Base-by-base conservation (phyloP, 2,329 filamentous ascomycete species). In the Aspergillus aculeatus region DNA sequence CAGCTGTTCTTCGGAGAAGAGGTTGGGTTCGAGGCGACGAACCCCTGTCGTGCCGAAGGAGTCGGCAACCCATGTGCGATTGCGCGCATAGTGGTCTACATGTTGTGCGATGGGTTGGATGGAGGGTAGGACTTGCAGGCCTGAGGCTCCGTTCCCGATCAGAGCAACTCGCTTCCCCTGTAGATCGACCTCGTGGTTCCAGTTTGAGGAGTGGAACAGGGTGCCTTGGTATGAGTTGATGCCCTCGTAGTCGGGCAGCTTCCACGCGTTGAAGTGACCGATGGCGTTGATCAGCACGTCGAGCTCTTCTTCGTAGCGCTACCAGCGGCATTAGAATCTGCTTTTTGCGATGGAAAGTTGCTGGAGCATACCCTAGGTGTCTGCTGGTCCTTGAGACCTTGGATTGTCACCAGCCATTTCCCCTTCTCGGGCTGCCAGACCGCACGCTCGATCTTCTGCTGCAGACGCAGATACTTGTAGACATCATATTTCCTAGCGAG, bases 231-330 rank as follows among this genome's bases (percentile, higher is more conserved):
- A 88, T 1, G 83, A 75, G 0, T 80, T 62, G 21, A 86, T 78
- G 0, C 86, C 86, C 1, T 83, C 82, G 62, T 87, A 87, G 29
- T 86, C 75, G 0, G 87, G 87, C 0, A 88, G 75, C 59, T 82
- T 84, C 83, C 85, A 88, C 16, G 81, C 82, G 66, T 89, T 89
- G 73, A 90, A 88, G 41, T 83, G 80, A 0, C 88, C 88, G 59
- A 87, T 83, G 0, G 86, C 86, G 0, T 84, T 85, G 31, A 90
- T 75, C 1, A 90, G 71, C 56, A 88, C 82, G 62, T 90, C 87
- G 2, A 83, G 80, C 41, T 81, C 78, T 32, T 85, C 80, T 66
- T 77, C 63, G 4, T 76, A 75, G 0, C 72, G 69, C 56, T 80
- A 66, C 4, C 1, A n/a, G 3, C 7, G n/a, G 19, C 26, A 35